Base-by-base conservation (phyloP, 1,284 basidiomycete genomes). In the Papiliotrema terrestris region DNA sequence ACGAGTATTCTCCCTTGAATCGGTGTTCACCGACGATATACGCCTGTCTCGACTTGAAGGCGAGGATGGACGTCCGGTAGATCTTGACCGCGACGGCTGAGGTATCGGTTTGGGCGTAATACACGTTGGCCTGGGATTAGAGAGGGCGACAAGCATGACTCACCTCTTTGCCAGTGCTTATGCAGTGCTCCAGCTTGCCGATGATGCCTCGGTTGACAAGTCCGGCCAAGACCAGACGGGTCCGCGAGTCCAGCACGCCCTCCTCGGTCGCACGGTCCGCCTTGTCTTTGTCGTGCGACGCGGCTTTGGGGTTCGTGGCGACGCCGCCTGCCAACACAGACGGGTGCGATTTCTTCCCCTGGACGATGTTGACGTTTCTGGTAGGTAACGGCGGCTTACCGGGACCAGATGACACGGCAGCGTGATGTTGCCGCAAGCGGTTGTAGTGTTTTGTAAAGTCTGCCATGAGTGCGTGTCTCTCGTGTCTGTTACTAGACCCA, bases 361-460 rank as follows among this genome's bases (percentile, higher is more conserved):
- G 23, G n/a, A 29, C 17, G 36, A 23, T 26, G 43, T 60, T 61
- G 22, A 58, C 57, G 52, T 72, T 75, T 46, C 66, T 70, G 26
- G 72, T 68, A 1, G 71, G 71, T 19, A 72, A 55, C 3, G 59
- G 66, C 13, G 59, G 64, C 41, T 55, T 23, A 39, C 61, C 45
- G 14, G 60, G 56, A 17, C 46, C 49, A 43, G 53, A 23, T 9
- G 49, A 49, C 9, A 60, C 58, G 25, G 67, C 68, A 2, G 62
- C 65, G 29, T 71, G 68, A 69, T 93, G 88, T 71, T 95, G 92
- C 51, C 86, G 81, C 36, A 95, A 80, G 36, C 93, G 87, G 75
- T 96, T 97, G 78, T 90, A 97, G 68, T 95, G 91, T 76, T 97
- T 97, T 32, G 93, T 96, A 65, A 97, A 94, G 78, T 97, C 93